phyloP scores from a whole-genome alignment of 2,329 filamentous ascomycete species.

The Exutisphaerella laricina region DNA sequence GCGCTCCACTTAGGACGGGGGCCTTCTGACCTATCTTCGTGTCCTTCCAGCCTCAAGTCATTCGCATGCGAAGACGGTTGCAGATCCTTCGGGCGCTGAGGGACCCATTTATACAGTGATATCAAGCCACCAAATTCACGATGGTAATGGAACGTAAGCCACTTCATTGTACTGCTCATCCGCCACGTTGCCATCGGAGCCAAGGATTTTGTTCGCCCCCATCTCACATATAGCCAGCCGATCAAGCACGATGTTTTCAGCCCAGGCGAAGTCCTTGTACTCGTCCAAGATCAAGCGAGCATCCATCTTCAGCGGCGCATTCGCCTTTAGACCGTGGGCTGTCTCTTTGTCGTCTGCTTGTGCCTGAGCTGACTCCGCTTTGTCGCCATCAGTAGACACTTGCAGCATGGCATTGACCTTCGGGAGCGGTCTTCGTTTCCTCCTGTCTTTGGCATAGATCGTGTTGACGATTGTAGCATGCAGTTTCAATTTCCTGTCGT shows the following conservation, averaged over 20 bases:
- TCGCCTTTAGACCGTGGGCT: constrained; percentile 33
- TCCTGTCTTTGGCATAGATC: constrained; percentile 58
- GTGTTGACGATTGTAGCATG: constrained; percentile 88
- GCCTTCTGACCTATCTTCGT: too few relatives aligned
- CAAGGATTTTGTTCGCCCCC: constrained; percentile 66
- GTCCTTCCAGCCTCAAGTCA: too few relatives aligned
- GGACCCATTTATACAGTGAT: too few relatives aligned
- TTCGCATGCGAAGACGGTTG: too few relatives aligned
- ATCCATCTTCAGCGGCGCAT: constrained; percentile 39
- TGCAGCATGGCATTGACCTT: constrained; percentile 1
- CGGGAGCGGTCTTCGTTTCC: constrained; percentile 15
- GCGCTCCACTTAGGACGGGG: too few relatives aligned
- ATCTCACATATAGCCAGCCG: constrained; percentile 76
- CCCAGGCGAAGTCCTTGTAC: constrained; percentile 66
- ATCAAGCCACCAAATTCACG: neutral
- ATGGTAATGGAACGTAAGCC: constrained; percentile 25
- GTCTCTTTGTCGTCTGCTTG: neutral
- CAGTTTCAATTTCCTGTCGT: constrained; percentile 61
- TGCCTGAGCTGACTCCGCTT: neutral
- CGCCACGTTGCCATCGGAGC: constrained; percentile 44
- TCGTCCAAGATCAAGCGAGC: constrained; percentile 41
- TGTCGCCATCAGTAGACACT: too few relatives aligned
- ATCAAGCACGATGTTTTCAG: constrained; percentile 60
- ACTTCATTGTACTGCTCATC: constrained; percentile 51
- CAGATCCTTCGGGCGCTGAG: too few relatives aligned